phyloP scores from a whole-genome alignment of 2,329 filamentous ascomycete species.

The Trichoderma semiorbis region DNA sequence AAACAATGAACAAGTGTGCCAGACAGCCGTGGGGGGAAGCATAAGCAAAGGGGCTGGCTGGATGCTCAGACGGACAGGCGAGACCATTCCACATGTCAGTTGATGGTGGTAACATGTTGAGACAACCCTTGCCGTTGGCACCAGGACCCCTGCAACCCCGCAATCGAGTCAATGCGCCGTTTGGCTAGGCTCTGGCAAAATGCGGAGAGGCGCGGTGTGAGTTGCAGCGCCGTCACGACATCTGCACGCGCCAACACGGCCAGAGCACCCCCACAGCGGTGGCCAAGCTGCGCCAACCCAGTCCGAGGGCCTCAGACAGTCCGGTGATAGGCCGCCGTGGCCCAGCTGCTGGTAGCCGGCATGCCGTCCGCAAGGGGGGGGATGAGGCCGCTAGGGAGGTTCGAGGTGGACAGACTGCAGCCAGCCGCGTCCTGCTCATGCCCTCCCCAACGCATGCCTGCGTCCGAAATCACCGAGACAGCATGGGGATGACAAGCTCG shows the following conservation, averaged over 20 bases:
- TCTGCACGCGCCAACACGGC: not conserved
- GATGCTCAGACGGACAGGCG: not conserved
- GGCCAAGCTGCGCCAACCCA: not conserved
- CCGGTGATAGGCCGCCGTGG: constrained; percentile 9
- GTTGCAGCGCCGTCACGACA: constrained; percentile 11
- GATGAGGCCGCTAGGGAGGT: not conserved
- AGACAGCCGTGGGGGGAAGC: not conserved
- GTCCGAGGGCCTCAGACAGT: not conserved
- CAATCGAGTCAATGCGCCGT: constrained; percentile 24
- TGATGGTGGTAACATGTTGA: constrained; percentile 4
- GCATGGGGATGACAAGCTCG: constrained; percentile 59
- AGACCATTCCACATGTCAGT: not conserved
- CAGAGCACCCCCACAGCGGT: constrained; percentile 10
- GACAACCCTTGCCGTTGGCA: not conserved
- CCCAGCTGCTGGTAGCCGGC: constrained; percentile 6
- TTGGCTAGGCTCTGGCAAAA: not conserved
- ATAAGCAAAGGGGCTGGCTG: not conserved
- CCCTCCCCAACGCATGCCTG: constrained; percentile 3
- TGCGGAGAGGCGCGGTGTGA: constrained; percentile 17
- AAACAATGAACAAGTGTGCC: not conserved
- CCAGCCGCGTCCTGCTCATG: not conserved
- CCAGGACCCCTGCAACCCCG: constrained; percentile 25
- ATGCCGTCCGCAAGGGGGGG: constrained; percentile 2
- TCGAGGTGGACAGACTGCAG: not conserved
- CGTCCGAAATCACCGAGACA: constrained; percentile 41